A percentile compares a stretch with the other conserved stretches of the same genome.
Evolutionary conservation across 441 rosid species (phyloP).

Genomic region (Gossypium lobatum): DNA sequence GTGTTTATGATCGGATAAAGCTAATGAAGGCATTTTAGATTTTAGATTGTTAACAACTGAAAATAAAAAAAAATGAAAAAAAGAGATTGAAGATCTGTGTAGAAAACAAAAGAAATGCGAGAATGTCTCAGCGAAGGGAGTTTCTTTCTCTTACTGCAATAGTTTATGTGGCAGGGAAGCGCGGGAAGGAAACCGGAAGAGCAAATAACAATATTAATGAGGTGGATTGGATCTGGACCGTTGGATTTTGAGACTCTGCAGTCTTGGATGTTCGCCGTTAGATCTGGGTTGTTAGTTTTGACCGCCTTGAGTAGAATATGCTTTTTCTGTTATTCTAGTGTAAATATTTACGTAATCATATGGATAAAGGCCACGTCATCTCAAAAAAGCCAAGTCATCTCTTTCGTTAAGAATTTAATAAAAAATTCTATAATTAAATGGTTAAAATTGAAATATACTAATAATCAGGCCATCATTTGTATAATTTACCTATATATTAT

Average conservation of each 20-base stretch:
- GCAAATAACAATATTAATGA: conserved; percentile 14
- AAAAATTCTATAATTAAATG: too few relatives aligned
- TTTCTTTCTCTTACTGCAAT: conserved; percentile 32
- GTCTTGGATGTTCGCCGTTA: background rate
- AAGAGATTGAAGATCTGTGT: background rate
- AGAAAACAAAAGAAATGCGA: background rate
- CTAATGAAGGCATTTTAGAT: conserved; percentile 52
- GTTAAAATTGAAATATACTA: too few relatives aligned
- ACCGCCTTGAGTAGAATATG: background rate
- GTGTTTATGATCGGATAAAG: conserved; percentile 24
- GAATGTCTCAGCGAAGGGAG: background rate
- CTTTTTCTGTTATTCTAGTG: too few relatives aligned
- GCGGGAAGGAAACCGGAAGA: conserved; percentile 34
- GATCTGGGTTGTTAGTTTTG: background rate
- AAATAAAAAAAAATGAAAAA: background rate
- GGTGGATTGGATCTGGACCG: conserved; percentile 25
- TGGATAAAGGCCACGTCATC: too few relatives aligned
- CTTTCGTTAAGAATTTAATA: too few relatives aligned
- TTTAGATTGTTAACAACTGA: background rate
- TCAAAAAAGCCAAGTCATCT: too few relatives aligned
- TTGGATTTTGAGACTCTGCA: conserved; percentile 23
- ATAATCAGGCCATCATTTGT: too few relatives aligned
- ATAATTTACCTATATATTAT: too few relatives aligned
- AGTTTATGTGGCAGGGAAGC: conserved; percentile 15
- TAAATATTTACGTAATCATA: too few relatives aligned